phyloP scores from a whole-genome alignment of 495 filamentous ascomycete species.

The Penicillium odoratum region DNA sequence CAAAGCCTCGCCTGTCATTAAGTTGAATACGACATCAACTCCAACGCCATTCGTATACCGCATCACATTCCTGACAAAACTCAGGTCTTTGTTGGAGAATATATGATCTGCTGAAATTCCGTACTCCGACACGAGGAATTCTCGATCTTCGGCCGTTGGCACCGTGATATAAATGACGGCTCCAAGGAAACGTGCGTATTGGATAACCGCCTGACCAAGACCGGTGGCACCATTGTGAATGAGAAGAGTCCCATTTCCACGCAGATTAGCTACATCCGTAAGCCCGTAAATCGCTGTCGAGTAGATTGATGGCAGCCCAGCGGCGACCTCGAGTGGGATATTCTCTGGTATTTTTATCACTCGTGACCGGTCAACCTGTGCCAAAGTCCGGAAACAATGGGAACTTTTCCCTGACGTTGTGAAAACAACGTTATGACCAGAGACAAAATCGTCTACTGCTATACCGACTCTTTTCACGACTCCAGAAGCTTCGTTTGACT shows the following conservation, averaged over 20 bases:
- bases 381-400: slow-evolving; percentile 16
- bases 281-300: slow-evolving; percentile 34
- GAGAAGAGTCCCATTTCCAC: slow-evolving; percentile 35
- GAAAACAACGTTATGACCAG: slow-evolving; percentile 26
- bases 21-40: slow-evolving; percentile 58
- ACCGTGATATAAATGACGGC: slow-evolving; percentile 49
- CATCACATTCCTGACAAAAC: slow-evolving; percentile 48
- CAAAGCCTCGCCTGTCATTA: slow-evolving; percentile 42
- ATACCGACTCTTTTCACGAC: slow-evolving; percentile 13
- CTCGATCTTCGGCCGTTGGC: slow-evolving; percentile 38
- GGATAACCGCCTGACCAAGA: slow-evolving; percentile 50
- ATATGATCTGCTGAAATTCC: slow-evolving; percentile 43
- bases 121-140: slow-evolving; percentile 36
- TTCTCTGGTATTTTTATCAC: slow-evolving; percentile 20
- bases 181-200: slow-evolving; percentile 36
- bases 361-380: slow-evolving; percentile 15
- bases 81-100: slow-evolving; percentile 49
- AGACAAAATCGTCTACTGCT: slow-evolving; percentile 3
- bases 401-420: slow-evolving; percentile 2
- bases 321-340: slow-evolving; percentile 24
- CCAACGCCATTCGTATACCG: slow-evolving; percentile 50
- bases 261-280: slow-evolving; percentile 28
- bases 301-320: slow-evolving; percentile 28
- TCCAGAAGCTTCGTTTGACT: slow-evolving; percentile 20
- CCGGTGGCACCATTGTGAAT: slow-evolving; percentile 53